Conservation (phyloP, 129 eudicot species). For the Pittosporum tobira region DNA sequence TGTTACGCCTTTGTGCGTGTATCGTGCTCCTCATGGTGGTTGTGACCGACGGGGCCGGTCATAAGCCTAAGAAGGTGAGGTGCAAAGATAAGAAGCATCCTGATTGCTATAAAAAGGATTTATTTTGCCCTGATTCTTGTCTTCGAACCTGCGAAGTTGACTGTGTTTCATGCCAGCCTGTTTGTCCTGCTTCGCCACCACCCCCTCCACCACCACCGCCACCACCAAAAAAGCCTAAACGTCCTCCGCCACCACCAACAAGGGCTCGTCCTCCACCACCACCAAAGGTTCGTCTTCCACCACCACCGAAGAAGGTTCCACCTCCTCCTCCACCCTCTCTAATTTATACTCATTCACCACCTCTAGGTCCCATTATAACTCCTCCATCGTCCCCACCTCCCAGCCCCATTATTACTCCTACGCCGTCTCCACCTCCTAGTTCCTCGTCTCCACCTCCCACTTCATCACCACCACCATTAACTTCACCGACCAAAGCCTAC, state of each 20-base stretch:
- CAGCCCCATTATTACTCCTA: constrained; percentile 1
- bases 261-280: constrained; percentile 6
- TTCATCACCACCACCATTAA: constrained; percentile 4
- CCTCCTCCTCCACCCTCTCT: too few species aligned
- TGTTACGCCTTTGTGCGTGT: constrained; percentile 3
- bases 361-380: too few species aligned
- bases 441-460: background rate
- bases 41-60: constrained; percentile 10
- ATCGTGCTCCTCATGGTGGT: constrained; percentile 10
- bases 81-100: constrained; percentile 22
- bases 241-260: constrained; percentile 10
- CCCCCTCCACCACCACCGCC: constrained; percentile 19
- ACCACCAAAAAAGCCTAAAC: constrained; percentile 5
- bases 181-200: constrained; percentile 13
- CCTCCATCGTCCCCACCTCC: background rate
- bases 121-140: constrained; percentile 33
- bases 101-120: constrained; percentile 12
- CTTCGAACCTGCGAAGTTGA: constrained; percentile 27
- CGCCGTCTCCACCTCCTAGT: constrained; percentile 8
- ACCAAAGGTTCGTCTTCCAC: too few species aligned
- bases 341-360: too few species aligned
- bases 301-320: too few species aligned
- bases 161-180: constrained; percentile 31
- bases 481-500: constrained; percentile 8
- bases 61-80: constrained; percentile 17